Evolutionary conservation across 2,329 filamentous ascomycete species (phyloP), one percentile per base, ranked within the genome.

Genomic region (Cladosporium sp.): DNA sequence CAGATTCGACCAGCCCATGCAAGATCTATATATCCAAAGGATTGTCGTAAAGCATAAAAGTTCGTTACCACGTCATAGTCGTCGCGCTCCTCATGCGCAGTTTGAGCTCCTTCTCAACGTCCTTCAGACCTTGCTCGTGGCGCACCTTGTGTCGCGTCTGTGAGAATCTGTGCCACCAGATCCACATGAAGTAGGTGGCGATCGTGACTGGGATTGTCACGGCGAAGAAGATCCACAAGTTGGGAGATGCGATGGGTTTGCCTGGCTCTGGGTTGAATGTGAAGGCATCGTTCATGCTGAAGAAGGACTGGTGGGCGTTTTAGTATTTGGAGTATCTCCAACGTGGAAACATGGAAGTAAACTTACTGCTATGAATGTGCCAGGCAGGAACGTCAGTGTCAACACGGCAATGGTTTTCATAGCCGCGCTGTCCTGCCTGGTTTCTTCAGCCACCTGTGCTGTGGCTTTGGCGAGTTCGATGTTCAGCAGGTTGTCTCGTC

Each of bases 341-440:
- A 24, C 24, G 24, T 24, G 24, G 24, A 24, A 24, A 24, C 24
- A 24, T 24, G 24, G 24, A 24, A 24, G 24, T 24, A 24, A 24
- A 65, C 71, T 69, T 65, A 74, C 72, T 34, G 74, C 75, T 10
- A 77, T 73, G 24, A 78, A 78, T 2, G 78, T 76, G 1, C 78
- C 73, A 2, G 80, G 80, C 49, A 82, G 74, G 73, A 82, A 82
- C 5, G 80, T 73, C 21, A 82, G 68, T 1, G 80, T 82, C 67
- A 80, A 73, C 10, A 81, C 74, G 0, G 80, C 80, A 21, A 82
- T 81, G 0, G 78, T 80, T 69, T 81, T 81, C 80, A 82, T 82
- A 14, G 78, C 80, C 18, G 77, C 74, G 47, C 74, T 78, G 66
- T 81, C 79, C 10, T 74, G 69, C 59, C 74, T 66, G 28, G 74